Base-by-base conservation (phyloP, 2,329 filamentous ascomycete genomes). In the Apiospora koreana region DNA sequence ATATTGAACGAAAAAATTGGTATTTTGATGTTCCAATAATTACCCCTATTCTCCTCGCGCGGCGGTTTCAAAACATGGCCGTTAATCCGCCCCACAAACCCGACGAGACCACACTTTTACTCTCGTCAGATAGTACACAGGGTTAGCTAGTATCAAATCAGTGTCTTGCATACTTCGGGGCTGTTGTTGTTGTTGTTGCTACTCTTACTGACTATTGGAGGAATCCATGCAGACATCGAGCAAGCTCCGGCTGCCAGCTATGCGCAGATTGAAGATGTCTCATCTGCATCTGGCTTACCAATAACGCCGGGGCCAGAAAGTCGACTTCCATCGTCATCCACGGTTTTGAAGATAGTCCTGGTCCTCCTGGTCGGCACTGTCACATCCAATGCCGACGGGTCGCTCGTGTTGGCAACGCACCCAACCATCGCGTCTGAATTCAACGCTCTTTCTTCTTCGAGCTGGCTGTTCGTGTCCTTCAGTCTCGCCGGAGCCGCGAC, bases 401-500 rank as follows among this genome's bases (percentile, higher is more conserved):
- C 69, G 18, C 62, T 71, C 14, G 69, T 71, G n/a, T 35, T 71
- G 45, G 69, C 69, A 5, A 71, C 69, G 5, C 67, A 71, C 42
- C 67, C 67, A 7, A 58, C 54, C 25, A 71, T 71, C 54, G 67
- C 69, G n/a, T 71, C 69, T 21, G 67, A 71, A 41, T 71, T 71
- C 38, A n/a, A 62, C 6, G 67, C 66, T 6, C 58, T 71, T 2
- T 67, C 68, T 12, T 28, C 62, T 12, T 68, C 69, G 4, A 69
- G 58, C 43, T 71, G 69, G 69, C 43, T 71, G 9, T 69, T 71
- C 25, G 68, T 69, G 18, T 65, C 66, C 23, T 71, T 68, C 43
- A 35, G 65, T 2, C 67, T 71, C 4, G 58, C 69, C 23, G 69
- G 69, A 2, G 67, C 65, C 5, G 69, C 46, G 4, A 68, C 69